Evolutionary conservation across 495 filamentous ascomycete genomes (phyloP).

Genomic region (Trichoderma virens): DNA sequence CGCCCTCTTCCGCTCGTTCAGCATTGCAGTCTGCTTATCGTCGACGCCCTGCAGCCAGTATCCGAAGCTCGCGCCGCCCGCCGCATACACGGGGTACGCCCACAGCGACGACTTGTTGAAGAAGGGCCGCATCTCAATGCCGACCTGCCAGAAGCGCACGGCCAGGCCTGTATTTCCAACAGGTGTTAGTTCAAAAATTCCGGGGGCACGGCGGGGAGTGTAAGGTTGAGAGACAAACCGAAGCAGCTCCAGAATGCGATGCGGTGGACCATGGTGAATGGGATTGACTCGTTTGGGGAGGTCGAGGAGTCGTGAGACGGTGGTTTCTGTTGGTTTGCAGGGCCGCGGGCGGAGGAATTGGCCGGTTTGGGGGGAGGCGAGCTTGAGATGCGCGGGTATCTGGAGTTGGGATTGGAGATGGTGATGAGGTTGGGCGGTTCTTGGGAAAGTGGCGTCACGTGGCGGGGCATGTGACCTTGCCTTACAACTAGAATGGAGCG

Average conservation of each 20-base stretch:
- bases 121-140: conserved; percentile 95
- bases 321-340: background rate
- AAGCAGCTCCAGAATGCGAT: conserved; percentile 96
- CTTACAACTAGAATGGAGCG: too few relatives aligned
- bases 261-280: conserved; percentile 48
- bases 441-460: background rate
- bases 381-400: background rate
- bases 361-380: background rate
- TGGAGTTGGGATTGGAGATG: background rate
- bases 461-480: background rate
- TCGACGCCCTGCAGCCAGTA: conserved; percentile 93
- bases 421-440: background rate
- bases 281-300: background rate
- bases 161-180: conserved; percentile 56
- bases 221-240: conserved; percentile 58
- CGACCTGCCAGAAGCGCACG: conserved; percentile 90
- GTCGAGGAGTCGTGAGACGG: background rate
- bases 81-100: conserved; percentile 87
- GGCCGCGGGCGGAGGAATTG: background rate
- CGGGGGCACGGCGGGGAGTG: conserved; percentile 11
- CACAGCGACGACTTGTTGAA: conserved; percentile 69
- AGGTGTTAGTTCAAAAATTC: too few relatives aligned
- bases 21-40: conserved; percentile 61
- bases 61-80: conserved; percentile 80
- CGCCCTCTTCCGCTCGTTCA: conserved; percentile 64